A percentile compares a stretch with the other conserved stretches of the same genome.
phyloP scores from a whole-genome alignment of 2,329 filamentous ascomycete species.

The Nemania diffusa region DNA sequence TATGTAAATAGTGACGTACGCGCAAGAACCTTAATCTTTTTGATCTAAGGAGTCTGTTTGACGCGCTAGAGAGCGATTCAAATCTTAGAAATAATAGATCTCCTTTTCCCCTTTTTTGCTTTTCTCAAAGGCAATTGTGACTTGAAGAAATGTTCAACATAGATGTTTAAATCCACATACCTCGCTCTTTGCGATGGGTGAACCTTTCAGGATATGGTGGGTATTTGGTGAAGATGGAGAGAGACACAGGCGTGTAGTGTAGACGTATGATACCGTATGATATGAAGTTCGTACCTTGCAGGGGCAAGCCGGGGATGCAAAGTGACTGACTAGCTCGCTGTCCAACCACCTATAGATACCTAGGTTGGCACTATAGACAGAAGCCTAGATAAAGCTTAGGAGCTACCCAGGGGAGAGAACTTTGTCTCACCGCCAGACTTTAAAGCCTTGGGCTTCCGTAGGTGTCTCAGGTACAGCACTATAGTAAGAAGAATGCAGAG shows the following conservation, averaged over 20 bases:
- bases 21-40: neutral
- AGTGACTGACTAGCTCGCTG: neutral
- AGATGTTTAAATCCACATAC: constrained; percentile 10
- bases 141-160: neutral
- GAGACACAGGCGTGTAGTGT: neutral
- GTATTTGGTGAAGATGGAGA: neutral
- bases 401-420: neutral
- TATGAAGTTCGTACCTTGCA: constrained; percentile 9
- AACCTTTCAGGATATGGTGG: neutral
- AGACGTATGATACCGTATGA: neutral
- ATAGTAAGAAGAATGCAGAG: neutral
- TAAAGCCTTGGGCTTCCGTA: constrained; percentile 1
- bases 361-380: neutral
- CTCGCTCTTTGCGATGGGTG: neutral
- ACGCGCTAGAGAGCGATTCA: no score
- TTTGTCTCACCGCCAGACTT: constrained; percentile 1
- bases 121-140: neutral
- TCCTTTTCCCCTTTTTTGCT: neutral
- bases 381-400: neutral
- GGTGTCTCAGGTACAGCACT: neutral
- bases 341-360: constrained; percentile 4
- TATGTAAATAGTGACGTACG: constrained; percentile 25
- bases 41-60: no score
- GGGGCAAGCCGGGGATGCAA: constrained; percentile 11
- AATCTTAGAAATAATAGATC: neutral